These are phyloP conservation scores for Trichosporon faecale DNA, from an alignment of 1,284 basidiomycete species.

Conservation along the genomic window DNA sequence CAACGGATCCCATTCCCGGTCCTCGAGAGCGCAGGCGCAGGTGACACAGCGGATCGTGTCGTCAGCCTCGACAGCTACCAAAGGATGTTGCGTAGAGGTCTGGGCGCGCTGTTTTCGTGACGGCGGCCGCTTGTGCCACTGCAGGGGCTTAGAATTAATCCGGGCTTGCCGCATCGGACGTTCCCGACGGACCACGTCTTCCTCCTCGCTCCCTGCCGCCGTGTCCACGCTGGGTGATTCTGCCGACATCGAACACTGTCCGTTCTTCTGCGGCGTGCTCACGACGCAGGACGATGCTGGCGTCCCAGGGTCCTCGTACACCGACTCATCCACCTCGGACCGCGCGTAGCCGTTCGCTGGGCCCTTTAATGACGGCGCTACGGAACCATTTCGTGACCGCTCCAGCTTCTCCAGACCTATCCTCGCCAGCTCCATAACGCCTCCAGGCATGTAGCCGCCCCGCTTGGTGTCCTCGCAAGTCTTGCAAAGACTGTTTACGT, in stretches of 20 bases:
- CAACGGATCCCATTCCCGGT: constrained; percentile 39
- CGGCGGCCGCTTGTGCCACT: constrained; percentile 8
- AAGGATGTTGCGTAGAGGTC: constrained; percentile 19
- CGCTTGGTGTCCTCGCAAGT: constrained; percentile 35
- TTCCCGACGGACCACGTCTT: constrained; percentile 14
- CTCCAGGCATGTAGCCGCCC: constrained; percentile 1
- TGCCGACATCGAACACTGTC: not conserved
- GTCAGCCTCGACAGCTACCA: constrained; percentile 27
- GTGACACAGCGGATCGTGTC: constrained; percentile 35
- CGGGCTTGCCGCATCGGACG: constrained; percentile 28
- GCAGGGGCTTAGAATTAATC: constrained; percentile 11
- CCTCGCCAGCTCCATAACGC: constrained; percentile 4
- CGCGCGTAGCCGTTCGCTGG: not conserved
- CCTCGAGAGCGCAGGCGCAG: constrained; percentile 37
- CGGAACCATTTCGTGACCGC: not conserved
- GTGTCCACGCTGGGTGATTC: not conserved
- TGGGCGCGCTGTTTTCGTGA: not conserved
- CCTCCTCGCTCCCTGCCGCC: constrained; percentile 19
- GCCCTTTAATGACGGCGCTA: not conserved
- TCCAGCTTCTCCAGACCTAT: constrained; percentile 8
- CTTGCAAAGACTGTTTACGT: constrained; percentile 37
- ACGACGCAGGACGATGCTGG: constrained; percentile 7
- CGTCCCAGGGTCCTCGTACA: constrained; percentile 11
- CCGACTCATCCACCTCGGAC: constrained; percentile 12
- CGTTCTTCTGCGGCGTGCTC: constrained; percentile 14